Evolutionary conservation across 1,284 basidiomycete genomes (phyloP).

Genomic region (Ceratorhiza oryzae-sativae): DNA sequence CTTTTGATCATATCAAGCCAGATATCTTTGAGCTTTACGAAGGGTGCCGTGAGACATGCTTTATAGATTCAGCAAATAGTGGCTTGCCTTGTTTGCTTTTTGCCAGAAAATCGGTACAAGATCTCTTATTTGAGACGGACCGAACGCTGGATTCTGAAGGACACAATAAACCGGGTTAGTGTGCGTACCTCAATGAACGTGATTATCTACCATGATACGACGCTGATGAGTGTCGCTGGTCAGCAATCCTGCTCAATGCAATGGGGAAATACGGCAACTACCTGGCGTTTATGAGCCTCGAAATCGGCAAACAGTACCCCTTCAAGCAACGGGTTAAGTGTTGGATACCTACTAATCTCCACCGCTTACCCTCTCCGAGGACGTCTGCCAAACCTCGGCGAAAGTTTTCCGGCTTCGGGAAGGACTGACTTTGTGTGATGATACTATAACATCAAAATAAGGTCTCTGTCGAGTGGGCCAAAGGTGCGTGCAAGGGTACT

Average conservation of each 20-base stretch:
- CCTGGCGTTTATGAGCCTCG: constrained; percentile 42
- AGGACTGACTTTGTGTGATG: background rate
- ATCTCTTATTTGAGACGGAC: constrained; percentile 32
- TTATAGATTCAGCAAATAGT: background rate
- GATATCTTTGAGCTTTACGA: constrained; percentile 39
- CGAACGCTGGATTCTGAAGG: constrained; percentile 41
- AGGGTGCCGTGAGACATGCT: background rate
- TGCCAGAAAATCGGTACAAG: constrained; percentile 38
- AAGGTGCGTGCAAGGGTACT: background rate
- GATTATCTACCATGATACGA: constrained; percentile 19
- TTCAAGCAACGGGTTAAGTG: background rate
- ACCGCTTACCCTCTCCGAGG: constrained; percentile 20
- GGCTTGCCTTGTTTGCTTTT: constrained; percentile 37
- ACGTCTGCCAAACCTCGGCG: constrained; percentile 12
- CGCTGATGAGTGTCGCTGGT: constrained; percentile 23
- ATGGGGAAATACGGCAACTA: constrained; percentile 17
- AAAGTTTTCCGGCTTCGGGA: constrained; percentile 24
- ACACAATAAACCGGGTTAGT: background rate
- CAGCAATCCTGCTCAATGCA: constrained; percentile 2
- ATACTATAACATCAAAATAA: background rate
- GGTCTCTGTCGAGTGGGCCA: background rate
- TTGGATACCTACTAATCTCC: background rate
- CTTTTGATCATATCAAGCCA: constrained; percentile 34
- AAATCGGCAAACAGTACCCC: constrained; percentile 39
- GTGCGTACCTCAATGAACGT: too few species aligned